Conservation (phyloP, 139 green algal species). For the Yamagishiella unicocca region DNA sequence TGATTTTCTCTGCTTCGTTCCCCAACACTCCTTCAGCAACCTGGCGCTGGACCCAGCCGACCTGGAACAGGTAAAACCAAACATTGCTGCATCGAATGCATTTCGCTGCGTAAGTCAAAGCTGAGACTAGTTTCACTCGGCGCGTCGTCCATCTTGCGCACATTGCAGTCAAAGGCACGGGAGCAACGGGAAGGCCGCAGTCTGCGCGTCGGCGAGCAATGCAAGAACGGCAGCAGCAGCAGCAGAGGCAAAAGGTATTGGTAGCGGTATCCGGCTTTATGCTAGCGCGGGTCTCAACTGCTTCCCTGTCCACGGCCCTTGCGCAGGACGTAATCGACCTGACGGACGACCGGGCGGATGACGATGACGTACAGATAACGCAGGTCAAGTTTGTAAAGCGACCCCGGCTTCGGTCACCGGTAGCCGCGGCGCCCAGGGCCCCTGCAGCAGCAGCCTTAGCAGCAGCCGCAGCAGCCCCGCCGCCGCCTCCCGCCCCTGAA, state of each 20-base stretch:
- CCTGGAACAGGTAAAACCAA: neutral
- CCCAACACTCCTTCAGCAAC: neutral
- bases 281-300: neutral
- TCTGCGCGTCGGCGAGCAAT: neutral
- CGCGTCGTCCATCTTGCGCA: neutral
- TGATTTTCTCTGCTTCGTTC: neutral
- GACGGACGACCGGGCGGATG: neutral
- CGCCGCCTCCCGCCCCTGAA: neutral
- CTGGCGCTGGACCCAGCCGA: constrained; percentile 14
- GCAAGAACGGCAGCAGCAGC: neutral
- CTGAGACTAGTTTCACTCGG: too few relatives aligned
- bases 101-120: too few relatives aligned
- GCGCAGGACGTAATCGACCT: constrained; percentile 22
- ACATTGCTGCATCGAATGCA: neutral
- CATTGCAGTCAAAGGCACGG: neutral
- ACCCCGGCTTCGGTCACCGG: neutral
- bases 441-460: neutral
- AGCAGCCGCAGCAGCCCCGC: neutral
- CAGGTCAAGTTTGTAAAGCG: constrained; percentile 6
- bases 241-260: neutral
- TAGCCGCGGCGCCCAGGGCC: neutral
- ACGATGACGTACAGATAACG: constrained; percentile 29
- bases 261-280: neutral
- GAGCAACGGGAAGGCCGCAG: neutral
- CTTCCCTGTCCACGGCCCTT: neutral